Evolutionary conservation across 2,329 filamentous ascomycete species (phyloP), one percentile per base, ranked within the genome.

Genomic region (Xylariaceae sp.): DNA sequence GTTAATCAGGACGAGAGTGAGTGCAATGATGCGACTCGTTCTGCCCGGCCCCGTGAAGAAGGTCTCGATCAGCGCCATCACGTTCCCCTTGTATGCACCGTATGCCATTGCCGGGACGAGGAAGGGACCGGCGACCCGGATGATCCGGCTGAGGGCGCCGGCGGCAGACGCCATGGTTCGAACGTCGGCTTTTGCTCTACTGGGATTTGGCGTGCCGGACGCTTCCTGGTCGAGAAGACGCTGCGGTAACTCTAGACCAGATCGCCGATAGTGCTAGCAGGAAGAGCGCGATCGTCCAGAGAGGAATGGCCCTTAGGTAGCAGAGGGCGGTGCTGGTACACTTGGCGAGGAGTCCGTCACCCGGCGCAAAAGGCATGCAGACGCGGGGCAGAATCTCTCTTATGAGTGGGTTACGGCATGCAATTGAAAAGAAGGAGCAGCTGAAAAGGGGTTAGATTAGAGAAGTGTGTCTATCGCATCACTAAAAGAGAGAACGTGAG

Each of bases 1-100:
- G 72, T 92, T 93, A 49, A 83, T 66, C 6, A 87, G 52, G 10
- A 83, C 77, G 58, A 88, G 82, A 10, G 82, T 54, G 11, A 87
- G 66, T 60, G 83, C 71, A 58, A 82, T 55, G 58, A 85, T 76
- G 3, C 82, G 78, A 63, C 77, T 81, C 4, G 75, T 78, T 55
- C 80, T 75, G 2, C 82, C 82, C 0, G 82, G 81, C 0, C 82
- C 82, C 0, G 79, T 82, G 60, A 81, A 71, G 68, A 84, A 84
- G 34, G 73, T 65, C 55, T 71, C 68, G 9, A 78, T 60, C 18
- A 75, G 61, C 1, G 63, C 63, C 13, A 66, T 64, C 73, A 78
- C 79, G 66, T 82, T 73, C 60, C 78, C 67, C 59, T 76, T 75
- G 59, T 75, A 77, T 2, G 78, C 75, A 1, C 76, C 77, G 66